Evolutionary conservation across 2,329 filamentous ascomycete species (phyloP).

Genomic region (Nakataea oryzae): DNA sequence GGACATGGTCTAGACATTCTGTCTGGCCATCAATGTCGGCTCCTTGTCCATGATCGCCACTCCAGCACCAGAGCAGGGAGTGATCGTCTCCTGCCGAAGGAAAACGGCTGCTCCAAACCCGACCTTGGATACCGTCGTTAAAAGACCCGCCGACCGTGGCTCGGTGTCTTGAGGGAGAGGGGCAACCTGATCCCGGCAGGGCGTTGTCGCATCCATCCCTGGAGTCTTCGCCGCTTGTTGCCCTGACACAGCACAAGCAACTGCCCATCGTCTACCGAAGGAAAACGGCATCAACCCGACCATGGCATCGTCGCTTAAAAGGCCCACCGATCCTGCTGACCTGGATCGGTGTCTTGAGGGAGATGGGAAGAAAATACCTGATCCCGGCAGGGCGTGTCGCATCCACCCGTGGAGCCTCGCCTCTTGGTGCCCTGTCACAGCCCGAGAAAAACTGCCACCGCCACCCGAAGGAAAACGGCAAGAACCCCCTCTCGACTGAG

Average conservation of each 20-base stretch:
- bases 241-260: not conserved
- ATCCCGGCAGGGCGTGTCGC: not conserved
- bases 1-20: not conserved
- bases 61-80: not conserved
- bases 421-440: not conserved
- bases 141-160: not conserved
- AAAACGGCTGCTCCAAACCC: not conserved
- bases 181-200: not conserved
- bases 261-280: not conserved
- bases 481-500: not conserved
- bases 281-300: not conserved
- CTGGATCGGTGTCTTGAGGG: not conserved
- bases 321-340: not conserved
- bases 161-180: not conserved
- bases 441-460: not conserved
- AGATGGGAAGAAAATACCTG: not conserved
- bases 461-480: not conserved
- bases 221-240: not conserved
- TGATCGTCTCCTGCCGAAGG: not conserved
- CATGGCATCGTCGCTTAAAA: not conserved
- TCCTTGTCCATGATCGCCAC: not conserved
- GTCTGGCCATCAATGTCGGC: not conserved
- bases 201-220: not conserved
- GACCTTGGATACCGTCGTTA: not conserved
- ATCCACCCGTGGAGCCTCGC: not conserved